Percentiles rank a stretch among this genome's conserved stretches.
Evolutionary conservation across 2,329 filamentous ascomycete genomes (phyloP).

Genomic region (Cyphellophora attinorum): DNA sequence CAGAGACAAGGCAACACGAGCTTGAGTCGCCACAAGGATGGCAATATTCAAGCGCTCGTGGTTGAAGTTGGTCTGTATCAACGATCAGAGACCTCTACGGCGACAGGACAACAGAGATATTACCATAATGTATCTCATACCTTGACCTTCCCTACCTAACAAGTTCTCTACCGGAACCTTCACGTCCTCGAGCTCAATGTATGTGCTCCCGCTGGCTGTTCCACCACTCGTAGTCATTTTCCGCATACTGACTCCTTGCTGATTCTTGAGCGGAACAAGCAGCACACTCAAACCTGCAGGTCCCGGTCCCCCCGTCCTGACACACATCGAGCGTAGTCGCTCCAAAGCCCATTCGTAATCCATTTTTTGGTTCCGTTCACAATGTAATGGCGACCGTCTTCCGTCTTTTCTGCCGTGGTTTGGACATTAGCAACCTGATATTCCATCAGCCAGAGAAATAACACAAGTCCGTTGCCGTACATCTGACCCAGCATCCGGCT

Average conservation of each 20-base stretch:
- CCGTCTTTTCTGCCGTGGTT: conserved; percentile 47
- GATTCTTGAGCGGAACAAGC: conserved; percentile 76
- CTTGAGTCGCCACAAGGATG: conserved; percentile 46
- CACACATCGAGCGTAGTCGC: conserved; percentile 92
- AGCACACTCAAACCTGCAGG: conserved; percentile 97
- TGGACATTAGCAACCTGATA: conserved; percentile 56
- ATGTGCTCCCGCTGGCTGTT: conserved; percentile 76
- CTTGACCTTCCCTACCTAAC: conserved; percentile 64
- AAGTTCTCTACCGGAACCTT: conserved; percentile 79
- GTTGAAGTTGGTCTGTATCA: conserved; percentile 38
- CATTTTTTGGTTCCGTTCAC: conserved; percentile 97
- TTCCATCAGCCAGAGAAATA: conserved; percentile 30
- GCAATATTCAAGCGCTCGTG: conserved; percentile 51
- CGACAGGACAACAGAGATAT: neutral
- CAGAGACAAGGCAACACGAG: conserved; percentile 45
- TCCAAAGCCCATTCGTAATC: conserved; percentile 97
- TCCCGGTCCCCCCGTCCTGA: conserved; percentile 55
- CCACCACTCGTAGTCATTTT: conserved; percentile 99
- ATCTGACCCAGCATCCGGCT: conserved; percentile 3
- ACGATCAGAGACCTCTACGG: too few species aligned
- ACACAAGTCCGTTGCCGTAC: too few species aligned
- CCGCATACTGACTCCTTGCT: conserved; percentile 75
- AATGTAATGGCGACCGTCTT: conserved; percentile 32
- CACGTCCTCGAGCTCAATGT: conserved; percentile 69
- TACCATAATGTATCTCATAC: conserved; percentile 14